phyloP scores from a whole-genome alignment of 2,329 filamentous ascomycete species.

The Pseudohalonectria lignicola region DNA sequence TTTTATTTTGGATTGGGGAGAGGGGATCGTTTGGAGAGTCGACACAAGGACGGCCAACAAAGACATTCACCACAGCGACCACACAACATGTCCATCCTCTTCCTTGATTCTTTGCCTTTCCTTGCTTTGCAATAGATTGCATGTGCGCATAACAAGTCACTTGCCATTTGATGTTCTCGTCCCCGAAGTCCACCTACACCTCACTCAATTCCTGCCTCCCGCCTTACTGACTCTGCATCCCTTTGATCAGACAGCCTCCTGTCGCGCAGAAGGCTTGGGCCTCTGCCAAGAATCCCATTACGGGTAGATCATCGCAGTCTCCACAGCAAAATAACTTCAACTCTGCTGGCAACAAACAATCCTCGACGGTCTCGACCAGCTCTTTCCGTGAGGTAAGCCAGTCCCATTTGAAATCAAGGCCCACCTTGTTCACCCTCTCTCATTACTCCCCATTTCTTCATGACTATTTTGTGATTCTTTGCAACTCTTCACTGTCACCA shows the following conservation, averaged over 20 bases:
- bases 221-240: slow-evolving; percentile 1
- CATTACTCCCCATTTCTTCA: not conserved
- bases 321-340: slow-evolving; percentile 11
- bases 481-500: no score
- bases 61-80: no score
- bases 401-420: slow-evolving; percentile 3
- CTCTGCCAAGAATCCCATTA: slow-evolving; percentile 19
- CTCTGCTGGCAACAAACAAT: slow-evolving; percentile 10
- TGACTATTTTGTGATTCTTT: no score
- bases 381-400: slow-evolving; percentile 19
- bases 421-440: slow-evolving; percentile 3
- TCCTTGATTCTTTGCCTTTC: no score
- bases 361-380: slow-evolving; percentile 12
- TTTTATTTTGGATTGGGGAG: slow-evolving; percentile 5
- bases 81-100: no score
- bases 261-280: slow-evolving; percentile 18
- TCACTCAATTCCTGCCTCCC: slow-evolving; percentile 1
- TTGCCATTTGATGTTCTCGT: no score
- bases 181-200: not conserved
- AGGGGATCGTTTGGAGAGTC: no score
- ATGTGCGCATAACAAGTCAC: no score
- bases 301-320: slow-evolving; percentile 13
- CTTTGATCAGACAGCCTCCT: slow-evolving; percentile 17
- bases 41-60: no score
- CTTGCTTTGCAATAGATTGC: no score